Conservation (phyloP, 345 rosid species). For the Eucalyptus sp. region DNA sequence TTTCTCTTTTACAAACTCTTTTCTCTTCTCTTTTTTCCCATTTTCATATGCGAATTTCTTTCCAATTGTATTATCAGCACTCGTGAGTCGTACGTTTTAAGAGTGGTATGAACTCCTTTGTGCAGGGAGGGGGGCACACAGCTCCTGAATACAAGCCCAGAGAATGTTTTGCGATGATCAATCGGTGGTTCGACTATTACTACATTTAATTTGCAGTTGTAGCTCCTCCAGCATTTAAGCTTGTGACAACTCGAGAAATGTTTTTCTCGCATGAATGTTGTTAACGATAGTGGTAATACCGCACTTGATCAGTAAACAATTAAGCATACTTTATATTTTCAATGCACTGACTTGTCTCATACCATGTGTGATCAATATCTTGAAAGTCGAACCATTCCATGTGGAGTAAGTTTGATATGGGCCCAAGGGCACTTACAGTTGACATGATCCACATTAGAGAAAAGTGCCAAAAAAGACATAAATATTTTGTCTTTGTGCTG, state of each 20-base stretch:
- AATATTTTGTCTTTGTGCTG: no score
- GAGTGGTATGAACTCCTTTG: neutral
- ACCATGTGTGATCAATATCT: accelerated
- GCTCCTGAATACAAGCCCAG: neutral
- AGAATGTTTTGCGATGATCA: neutral
- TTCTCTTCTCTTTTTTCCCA: neutral
- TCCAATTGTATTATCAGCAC: neutral
- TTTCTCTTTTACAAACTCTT: neutral
- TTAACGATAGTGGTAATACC: neutral
- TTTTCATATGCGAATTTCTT: neutral
- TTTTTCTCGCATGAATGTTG: neutral
- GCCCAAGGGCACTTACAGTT: neutral
- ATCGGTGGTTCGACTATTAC: neutral
- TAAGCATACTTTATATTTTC: neutral
- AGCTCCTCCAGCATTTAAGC: neutral
- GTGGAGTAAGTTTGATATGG: neutral
- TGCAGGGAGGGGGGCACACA: neutral
- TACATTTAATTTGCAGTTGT: neutral
- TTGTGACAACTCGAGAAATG: neutral
- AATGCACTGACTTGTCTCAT: neutral
- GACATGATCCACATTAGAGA: neutral
- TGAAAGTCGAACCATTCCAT: neutral
- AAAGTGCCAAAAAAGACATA: no score
- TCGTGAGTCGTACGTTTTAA: neutral
- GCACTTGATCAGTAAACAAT: neutral